Base-by-base conservation (phyloP, 805 yeast species). In the Blastobotrys mokoenaii region DNA sequence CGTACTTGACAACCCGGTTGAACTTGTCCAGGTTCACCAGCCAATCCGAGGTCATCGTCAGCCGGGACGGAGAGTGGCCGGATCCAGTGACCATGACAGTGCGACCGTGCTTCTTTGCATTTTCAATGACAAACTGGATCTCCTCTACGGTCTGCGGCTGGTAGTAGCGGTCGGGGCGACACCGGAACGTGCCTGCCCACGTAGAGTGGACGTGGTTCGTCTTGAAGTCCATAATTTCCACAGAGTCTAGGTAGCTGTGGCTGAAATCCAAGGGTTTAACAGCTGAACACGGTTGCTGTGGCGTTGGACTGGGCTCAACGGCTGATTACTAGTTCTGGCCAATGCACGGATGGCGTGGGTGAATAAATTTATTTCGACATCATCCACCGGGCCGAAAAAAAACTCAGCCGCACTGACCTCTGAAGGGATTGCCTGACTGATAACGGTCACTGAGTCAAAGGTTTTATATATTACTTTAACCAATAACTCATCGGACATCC, bases 51-150 rank as follows among this genome's bases (percentile, higher is more conserved):
- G 95, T 84, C 82, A 88, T 81, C 44, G 96, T 86, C 66, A 93
- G 66, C 58, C 80, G 89, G 37, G 94, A 83, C 0, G 98, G 98
- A 6, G 97, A 88, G 61, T 93, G 97, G 29, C 96, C 96, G 0
- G 95, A 79, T 0, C 98, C 98, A 7, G 85, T 89, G 1, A 84
- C 77, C 72, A 84, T 80, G 45, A 90, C 66, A 14, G 95, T 84
- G 53, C 79, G 82, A 15, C 71, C 67, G 18, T 68, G 59, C 39
- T 65, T 57, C 40, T 74, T 68, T 3, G 97, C 97, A 46, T 71
- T 69, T 31, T 73, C 69, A 27, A 90, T 86, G 45, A 90, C 70
- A 15, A 66, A 70, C 46, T 70, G 70, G 41, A 90, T 79, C 54
- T 89, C 84, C n/a, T 77, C 84, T 4, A 84, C 59, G 5, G 70